Evolutionary conservation across 73 alveolate species (phyloP), one percentile per base, ranked within the genome.

Genomic region (Urostyla sp.): DNA sequence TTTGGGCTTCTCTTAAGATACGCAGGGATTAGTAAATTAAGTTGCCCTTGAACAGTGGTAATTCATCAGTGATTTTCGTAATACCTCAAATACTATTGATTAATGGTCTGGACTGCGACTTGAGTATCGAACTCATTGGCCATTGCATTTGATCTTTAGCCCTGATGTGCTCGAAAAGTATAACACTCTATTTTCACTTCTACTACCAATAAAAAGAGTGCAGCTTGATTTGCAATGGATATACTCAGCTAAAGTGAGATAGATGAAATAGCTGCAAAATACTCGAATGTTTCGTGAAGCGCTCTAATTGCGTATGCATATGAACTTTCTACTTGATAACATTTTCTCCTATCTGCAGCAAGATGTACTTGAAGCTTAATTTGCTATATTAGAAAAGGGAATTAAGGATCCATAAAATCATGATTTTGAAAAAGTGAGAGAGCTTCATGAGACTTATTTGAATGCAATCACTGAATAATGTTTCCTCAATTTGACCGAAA

Each of bases 341-440:
- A 24, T 90, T 10, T 79, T 84, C 75, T 45, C 87, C 23, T 85
- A 90, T 58, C 80, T 90, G 35, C 77, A 90, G 38, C 72, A 61
- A 20, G 96, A 90, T 45, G 89, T 90, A 6, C 72, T 90, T 1
- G 94, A 90, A 54, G 21, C 87, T 21, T 73, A 85, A 40, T 90
- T 81, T 76, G 23, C 53, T 26, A 50, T 55, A 44, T 79, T 90
- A 13, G 75, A 27, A 16, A 78, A 75, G 59, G 82, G 76, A 13
- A 58, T 90, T 20, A 57, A 67, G 6, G 61, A 78, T 6, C 63
- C 89, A 0, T 56, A n/a, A n/a, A n/a, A n/a, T n/a, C n/a, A 58
- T 31, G 96, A 90, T 51, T 90, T 90, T 67, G 94, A 90, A 56
- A 90, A 90, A 43, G 91, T 88, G 27, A 63, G 93, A 36, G 48